Evolutionary conservation across 768 basidiomycete genomes (phyloP), one percentile per base, ranked within the genome.

Genomic region (Agaricus subrufescens): DNA sequence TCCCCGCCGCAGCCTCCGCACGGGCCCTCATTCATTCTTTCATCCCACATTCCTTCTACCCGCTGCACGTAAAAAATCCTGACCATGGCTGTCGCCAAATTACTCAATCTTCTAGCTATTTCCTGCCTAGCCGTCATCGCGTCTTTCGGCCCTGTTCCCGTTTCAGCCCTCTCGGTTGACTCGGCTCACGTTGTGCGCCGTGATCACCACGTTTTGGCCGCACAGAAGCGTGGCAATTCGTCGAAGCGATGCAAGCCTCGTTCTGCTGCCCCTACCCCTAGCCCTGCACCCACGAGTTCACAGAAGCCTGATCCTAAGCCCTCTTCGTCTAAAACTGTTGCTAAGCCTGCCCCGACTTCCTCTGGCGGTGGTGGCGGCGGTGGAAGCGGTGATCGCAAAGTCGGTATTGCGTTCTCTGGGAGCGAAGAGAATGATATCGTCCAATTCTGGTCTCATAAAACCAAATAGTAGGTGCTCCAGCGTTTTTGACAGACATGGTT

Each of bases 331-430:
- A 42, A 42, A 19, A 15, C 4, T 4, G 37, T 29, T 15, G 40
- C 46, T 19, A 10, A 1, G 44, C 57, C 44, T 30, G 29, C n/a
- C 0, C 51, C 29, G 27, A n/a, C 42, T 19, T 40, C 48, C 39
- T 27, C 12, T 38, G 29, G 26, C 34, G 25, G 27, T 12, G 34
- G 38, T 46, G 60, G 60, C 29, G 15, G 11, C 34, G 7, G 30
- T 26, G 63, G 19, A 19, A 19, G 19, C 19, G 19, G 66, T 25
- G 23, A 40, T 15, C 70, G 67, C 45, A 90, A 91, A 69, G 75
- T 80, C 43, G 82, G 89, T 59, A 66, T 87, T 19, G 86, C 79
- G 23, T 93, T 89, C 86, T 76, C 85, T 38, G 79, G 84, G 55
- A 77, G 79, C 52, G 73, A 82, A 57, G 71, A 76, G 57, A 54